Conservation (phyloP, 2,329 filamentous ascomycete genomes). For the Beauveria sp. region DNA sequence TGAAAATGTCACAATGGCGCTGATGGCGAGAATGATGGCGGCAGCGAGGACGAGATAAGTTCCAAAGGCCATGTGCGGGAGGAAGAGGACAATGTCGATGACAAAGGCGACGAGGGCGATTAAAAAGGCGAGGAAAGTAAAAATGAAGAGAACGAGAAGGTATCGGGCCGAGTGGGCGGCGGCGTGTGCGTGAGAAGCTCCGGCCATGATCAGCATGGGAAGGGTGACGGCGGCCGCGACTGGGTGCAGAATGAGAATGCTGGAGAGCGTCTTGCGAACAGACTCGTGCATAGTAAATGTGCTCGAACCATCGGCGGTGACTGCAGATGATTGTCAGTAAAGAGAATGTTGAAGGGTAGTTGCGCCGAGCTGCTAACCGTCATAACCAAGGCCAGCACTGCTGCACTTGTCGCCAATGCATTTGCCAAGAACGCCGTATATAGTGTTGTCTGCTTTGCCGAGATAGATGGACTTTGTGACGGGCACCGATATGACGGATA, state of each 20-base stretch:
- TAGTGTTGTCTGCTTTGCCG: conserved; percentile 65
- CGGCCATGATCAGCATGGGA: conserved; percentile 72
- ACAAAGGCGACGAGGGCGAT: conserved; percentile 81
- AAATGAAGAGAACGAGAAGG: conserved; percentile 74
- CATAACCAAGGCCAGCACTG: conserved; percentile 74
- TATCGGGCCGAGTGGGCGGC: conserved; percentile 87
- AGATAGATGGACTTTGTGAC: conserved; percentile 81
- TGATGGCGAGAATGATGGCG: conserved; percentile 74
- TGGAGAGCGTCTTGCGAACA: conserved; percentile 61
- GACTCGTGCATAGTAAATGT: conserved; percentile 49
- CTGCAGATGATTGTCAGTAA: conserved; percentile 3
- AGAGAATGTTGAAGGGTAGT: not conserved
- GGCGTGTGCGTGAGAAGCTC: conserved; percentile 75
- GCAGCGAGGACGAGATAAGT: conserved; percentile 88
- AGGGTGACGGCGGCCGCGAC: conserved; percentile 81
- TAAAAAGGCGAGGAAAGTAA: conserved; percentile 78
- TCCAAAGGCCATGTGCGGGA: conserved; percentile 89
- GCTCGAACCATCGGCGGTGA: conserved; percentile 21
- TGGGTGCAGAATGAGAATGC: conserved; percentile 87
- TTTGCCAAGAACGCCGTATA: conserved; percentile 89
- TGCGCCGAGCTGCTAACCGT: conserved; percentile 50
- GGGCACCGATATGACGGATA: conserved; percentile 86
- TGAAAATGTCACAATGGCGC: conserved; percentile 80
- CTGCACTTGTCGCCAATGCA: conserved; percentile 63
- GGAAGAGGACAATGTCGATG: conserved; percentile 88